Conservation (phyloP, 805 yeast genomes). For the Candida quercuum region DNA sequence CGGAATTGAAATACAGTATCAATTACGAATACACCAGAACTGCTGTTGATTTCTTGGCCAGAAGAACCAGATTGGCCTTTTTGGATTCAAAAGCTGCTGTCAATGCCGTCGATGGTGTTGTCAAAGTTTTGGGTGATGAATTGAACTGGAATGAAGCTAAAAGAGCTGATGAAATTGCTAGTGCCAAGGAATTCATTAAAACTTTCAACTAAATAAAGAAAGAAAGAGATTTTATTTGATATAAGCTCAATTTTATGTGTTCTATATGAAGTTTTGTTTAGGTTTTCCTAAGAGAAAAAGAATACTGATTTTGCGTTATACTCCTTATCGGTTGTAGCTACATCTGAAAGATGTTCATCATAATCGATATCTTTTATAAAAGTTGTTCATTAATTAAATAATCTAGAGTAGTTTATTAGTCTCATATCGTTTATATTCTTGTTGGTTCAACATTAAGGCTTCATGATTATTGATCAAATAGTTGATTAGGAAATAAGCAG, state of each 20-base stretch:
- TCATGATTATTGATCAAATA: constrained; percentile 17
- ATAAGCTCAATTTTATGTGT: background rate
- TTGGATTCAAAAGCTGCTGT: constrained; percentile 82
- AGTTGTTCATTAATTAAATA: background rate
- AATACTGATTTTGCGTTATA: too few species aligned
- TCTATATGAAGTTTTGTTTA: background rate
- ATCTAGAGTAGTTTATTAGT: constrained; percentile 8
- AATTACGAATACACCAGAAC: constrained; percentile 82
- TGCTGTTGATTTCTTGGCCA: constrained; percentile 84
- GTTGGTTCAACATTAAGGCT: constrained; percentile 7
- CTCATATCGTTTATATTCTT: constrained; percentile 17
- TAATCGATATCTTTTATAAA: too few species aligned
- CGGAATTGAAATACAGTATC: constrained; percentile 80
- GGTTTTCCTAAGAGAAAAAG: too few species aligned
- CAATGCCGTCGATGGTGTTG: constrained; percentile 77
- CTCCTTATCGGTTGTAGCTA: too few species aligned
- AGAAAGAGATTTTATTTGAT: too few species aligned
- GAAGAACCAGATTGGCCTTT: constrained; percentile 92
- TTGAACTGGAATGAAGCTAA: constrained; percentile 64
- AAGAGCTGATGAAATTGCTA: constrained; percentile 46
- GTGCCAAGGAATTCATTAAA: constrained; percentile 54
- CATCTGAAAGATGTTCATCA: too few species aligned
- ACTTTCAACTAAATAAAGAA: constrained; percentile 25
- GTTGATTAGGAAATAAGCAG: constrained; percentile 17
- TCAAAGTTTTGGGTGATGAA: constrained; percentile 77